Percentiles rank a stretch among this genome's conserved stretches.
phyloP scores from a whole-genome alignment of 371 early-diverging fungal species.

The Nematocida sp. region DNA sequence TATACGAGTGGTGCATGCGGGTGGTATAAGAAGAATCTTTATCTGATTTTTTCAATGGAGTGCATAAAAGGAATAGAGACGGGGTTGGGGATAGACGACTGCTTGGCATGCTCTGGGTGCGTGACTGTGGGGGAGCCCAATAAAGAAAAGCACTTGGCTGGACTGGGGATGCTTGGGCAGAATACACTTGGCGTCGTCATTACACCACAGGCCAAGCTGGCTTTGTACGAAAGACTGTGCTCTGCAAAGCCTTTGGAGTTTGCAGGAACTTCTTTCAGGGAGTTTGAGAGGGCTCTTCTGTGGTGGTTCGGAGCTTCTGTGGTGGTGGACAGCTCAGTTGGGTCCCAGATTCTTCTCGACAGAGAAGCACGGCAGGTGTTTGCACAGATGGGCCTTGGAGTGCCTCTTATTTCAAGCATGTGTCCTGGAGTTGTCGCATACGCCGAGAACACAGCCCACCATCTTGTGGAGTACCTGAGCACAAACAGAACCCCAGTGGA shows the following conservation, averaged over 20 bases:
- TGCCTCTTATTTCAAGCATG: constrained; percentile 1
- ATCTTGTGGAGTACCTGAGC: constrained; percentile 3
- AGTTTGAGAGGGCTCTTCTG: constrained; percentile 23
- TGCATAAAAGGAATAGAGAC: constrained; percentile 5
- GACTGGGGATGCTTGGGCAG: neutral
- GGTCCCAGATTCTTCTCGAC: neutral
- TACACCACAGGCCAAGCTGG: constrained; percentile 36
- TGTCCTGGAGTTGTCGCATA: constrained; percentile 48
- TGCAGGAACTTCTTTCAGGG: constrained; percentile 11
- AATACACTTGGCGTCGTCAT: constrained; percentile 3
- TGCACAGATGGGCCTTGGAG: neutral
- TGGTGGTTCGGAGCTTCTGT: neutral
- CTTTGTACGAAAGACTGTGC: neutral
- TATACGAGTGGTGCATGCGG: neutral
- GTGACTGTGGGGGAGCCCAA: constrained; percentile 3
- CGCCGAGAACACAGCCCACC: constrained; percentile 3
- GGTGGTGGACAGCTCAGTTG: constrained; percentile 24
- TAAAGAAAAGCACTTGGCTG: constrained; percentile 9
- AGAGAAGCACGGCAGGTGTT: too few relatives aligned
- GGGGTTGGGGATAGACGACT: constrained; percentile 9
- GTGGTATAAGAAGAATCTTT: neutral
- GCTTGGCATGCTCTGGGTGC: constrained; percentile 27
- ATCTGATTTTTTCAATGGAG: neutral
- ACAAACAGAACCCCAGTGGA: constrained; percentile 19
- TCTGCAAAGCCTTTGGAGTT: too few relatives aligned